Evolutionary conservation across 164 flowering plant genomes (phyloP).

Genomic region (Nymphaea thermarum): DNA sequence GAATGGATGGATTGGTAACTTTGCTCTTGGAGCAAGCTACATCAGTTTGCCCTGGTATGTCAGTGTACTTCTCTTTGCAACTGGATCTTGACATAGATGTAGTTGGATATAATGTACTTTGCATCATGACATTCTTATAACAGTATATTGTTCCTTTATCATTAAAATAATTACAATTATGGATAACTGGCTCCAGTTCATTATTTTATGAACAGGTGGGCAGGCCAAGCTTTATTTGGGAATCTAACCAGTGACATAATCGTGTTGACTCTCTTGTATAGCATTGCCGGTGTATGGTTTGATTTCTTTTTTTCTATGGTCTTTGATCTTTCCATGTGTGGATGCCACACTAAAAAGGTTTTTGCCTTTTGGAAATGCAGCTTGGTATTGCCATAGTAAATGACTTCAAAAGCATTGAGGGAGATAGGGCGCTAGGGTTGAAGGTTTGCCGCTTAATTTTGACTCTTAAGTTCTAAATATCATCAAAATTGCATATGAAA

Average conservation of each 20-base stretch:
- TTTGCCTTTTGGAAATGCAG: slow-evolving; percentile 21
- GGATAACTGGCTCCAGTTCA: neutral
- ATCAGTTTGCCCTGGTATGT: slow-evolving; percentile 87
- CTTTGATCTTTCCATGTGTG: neutral
- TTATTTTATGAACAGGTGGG: slow-evolving; percentile 55
- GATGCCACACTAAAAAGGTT: neutral
- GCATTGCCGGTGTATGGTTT: slow-evolving; percentile 84
- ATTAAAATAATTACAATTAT: too few species aligned
- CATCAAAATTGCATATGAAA: too few species aligned
- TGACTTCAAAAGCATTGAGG: slow-evolving; percentile 94
- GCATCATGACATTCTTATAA: too few species aligned
- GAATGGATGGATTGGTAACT: slow-evolving; percentile 97
- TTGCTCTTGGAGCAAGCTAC: slow-evolving; percentile 92
- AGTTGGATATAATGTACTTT: neutral
- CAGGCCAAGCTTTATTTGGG: slow-evolving; percentile 97
- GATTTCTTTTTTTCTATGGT: neutral
- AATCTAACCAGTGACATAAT: slow-evolving; percentile 76
- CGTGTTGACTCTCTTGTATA: slow-evolving; percentile 80
- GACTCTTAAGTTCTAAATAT: neutral
- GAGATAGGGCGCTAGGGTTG: slow-evolving; percentile 80
- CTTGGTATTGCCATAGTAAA: slow-evolving; percentile 91
- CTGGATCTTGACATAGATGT: neutral
- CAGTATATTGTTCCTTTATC: too few species aligned
- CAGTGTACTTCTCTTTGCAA: neutral
- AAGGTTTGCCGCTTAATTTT: slow-evolving; percentile 36